Base-by-base conservation (phyloP, 805 yeast species). In the Starmerella bombi region DNA sequence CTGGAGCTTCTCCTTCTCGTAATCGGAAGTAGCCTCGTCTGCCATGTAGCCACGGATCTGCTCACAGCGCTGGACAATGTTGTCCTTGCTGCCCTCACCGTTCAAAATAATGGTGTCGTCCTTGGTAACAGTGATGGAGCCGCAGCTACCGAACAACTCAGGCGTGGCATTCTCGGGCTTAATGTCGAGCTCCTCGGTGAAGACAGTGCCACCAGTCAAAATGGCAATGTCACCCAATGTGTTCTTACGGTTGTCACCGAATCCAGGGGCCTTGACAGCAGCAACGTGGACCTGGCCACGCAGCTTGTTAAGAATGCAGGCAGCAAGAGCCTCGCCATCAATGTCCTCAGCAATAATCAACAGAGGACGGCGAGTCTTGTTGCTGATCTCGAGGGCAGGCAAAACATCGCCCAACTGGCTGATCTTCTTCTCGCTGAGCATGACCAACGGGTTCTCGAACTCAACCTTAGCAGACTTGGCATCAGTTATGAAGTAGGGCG, bases 221-320 rank as follows among this genome's bases (percentile, higher is more conserved):
- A 84, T 79, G 57, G 95, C 94, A 63, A 91, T 77, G 64, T 91
- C 98, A 52, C 94, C 95, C 49, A 91, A 69, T 51, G 82, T 85
- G 72, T 85, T 85, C 74, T 83, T 82, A 70, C 96, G 80, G 77
- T 91, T 86, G 70, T 91, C 98, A 64, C 97, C 98, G 58, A 88
- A 91, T 39, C 98, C 98, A 56, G 98, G 98, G 25, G 97, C 94
- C 72, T 86, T 88, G 52, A 91, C 95, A 54, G 91, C 93, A 61
- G 91, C 81, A 46, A 91, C 96, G 66, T 84, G 93, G 46, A 91
- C 96, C 70, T 88, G 97, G 53, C 96, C 96, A 70, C 96, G 81
- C 59, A 91, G 74, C 70, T 91, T 91, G 75, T 91, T 91, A 63
- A 91, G 73, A 56, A 91, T 80, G 67, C 97, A 85, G 50, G 96